Evolutionary conservation across 352 stramenopile species (phyloP).

Genomic region (Globisporangium orthogonon): DNA sequence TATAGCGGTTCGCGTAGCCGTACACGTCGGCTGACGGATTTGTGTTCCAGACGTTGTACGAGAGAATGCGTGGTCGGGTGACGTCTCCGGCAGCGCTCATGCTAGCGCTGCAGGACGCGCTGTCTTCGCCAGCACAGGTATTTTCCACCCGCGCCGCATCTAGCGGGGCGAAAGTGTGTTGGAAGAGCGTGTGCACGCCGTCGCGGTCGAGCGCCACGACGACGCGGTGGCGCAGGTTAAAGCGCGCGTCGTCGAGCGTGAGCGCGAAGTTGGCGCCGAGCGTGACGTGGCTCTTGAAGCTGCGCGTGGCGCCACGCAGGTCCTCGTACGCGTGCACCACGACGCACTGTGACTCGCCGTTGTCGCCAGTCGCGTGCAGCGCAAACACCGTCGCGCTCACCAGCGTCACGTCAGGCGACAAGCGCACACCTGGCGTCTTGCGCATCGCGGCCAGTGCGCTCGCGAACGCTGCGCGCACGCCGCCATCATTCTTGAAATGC

Average conservation of each 20-base stretch:
- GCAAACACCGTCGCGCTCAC: slow-evolving; percentile 29
- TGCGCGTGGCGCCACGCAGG: slow-evolving; percentile 19
- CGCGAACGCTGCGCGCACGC: slow-evolving; percentile 38
- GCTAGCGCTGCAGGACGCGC: neutral
- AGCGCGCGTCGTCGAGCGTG: slow-evolving; percentile 50
- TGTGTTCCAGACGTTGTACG: slow-evolving; percentile 90
- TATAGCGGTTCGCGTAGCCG: slow-evolving; percentile 42
- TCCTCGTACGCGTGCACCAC: slow-evolving; percentile 51
- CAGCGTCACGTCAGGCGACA: slow-evolving; percentile 34
- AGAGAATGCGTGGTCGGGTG: slow-evolving; percentile 52
- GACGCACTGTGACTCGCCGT: slow-evolving; percentile 56
- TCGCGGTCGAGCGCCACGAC: slow-evolving; percentile 72
- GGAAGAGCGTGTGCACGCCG: slow-evolving; percentile 56
- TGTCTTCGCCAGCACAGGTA: neutral
- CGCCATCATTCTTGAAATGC: slow-evolving; percentile 21
- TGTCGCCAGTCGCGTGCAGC: slow-evolving; percentile 58
- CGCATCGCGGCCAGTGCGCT: slow-evolving; percentile 35
- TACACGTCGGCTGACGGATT: slow-evolving; percentile 74
- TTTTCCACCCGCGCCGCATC: neutral
- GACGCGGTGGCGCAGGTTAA: slow-evolving; percentile 46
- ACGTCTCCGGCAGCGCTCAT: neutral
- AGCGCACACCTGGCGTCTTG: slow-evolving; percentile 22
- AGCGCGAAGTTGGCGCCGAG: slow-evolving; percentile 63
- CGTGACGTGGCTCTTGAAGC: slow-evolving; percentile 63
- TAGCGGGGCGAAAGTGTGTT: slow-evolving; percentile 52